phyloP scores from a whole-genome alignment of 306 rosid species.

The Potentilla sterilis region DNA sequence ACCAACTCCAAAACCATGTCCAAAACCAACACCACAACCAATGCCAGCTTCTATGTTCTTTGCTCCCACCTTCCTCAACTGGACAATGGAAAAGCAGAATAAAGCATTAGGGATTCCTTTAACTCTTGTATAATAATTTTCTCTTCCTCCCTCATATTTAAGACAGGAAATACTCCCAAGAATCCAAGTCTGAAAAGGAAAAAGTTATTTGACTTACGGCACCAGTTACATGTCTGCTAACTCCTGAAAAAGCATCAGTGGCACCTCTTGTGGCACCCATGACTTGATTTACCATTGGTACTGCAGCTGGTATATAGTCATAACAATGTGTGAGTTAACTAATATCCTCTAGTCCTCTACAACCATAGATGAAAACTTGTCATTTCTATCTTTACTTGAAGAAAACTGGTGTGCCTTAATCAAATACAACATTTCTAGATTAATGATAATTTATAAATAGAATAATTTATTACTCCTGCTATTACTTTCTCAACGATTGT shows the following conservation, averaged over 20 bases:
- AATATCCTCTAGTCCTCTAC: constrained; percentile 1
- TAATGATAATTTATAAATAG: neutral
- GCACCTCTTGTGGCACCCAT: constrained; percentile 98
- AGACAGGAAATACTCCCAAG: neutral
- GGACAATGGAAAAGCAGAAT: constrained; percentile 13
- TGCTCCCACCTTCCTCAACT: constrained; percentile 90
- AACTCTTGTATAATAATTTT: neutral
- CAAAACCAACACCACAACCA: constrained; percentile 97
- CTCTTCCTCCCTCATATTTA: neutral
- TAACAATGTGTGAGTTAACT: constrained; percentile 10
- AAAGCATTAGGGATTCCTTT: neutral
- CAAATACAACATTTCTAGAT: neutral
- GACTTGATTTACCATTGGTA: constrained; percentile 81
- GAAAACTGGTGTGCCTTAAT: neutral
- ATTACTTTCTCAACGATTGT: neutral
- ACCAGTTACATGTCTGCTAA: constrained; percentile 66
- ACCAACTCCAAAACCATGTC: constrained; percentile 99
- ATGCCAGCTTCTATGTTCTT: constrained; percentile 76
- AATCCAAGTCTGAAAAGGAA: neutral
- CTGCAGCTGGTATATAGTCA: constrained; percentile 53
- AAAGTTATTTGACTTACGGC: constrained; percentile 51
- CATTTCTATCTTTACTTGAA: neutral
- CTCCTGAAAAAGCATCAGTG: constrained; percentile 89
- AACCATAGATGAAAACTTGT: neutral
- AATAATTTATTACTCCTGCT: neutral